Evolutionary conservation across 768 basidiomycete species (phyloP), one percentile per base, ranked within the genome.

Genomic region (Termitomyces bulborhizus): DNA sequence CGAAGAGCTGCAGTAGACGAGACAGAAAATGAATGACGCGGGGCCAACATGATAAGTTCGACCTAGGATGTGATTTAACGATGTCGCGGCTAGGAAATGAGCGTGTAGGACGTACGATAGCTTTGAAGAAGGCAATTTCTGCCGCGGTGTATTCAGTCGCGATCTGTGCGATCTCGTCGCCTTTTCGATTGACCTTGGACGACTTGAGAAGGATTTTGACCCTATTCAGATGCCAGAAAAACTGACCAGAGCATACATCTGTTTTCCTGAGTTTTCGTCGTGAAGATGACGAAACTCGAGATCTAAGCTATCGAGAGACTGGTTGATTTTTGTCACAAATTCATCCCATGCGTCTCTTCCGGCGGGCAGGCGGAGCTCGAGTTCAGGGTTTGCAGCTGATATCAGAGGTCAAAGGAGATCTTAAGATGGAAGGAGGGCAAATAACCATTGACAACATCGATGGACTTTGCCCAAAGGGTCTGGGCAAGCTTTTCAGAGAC

Each of bases 41-140:
- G 83, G 6, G 92, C 89, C 16, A 86, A 75, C 80, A 94, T 87
- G 62, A 96, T 93, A 69, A 88, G 86, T 63, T 93, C 89, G 40
- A 95, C 78, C 93, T 95, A 40, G 49, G 61, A 29, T 50, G n/a
- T 39, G 26, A 5, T 6, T 27, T n/a, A 6, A 24, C 21, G 7
- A 43, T 32, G 21, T 21, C 34, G 31, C 21, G 32, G 13, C 16
- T 12, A 41, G 26, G 3, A 24, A 24, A 21, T 24, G 16, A 43
- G 11, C 11, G 7, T 6, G n/a, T 3, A 43, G 13, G 41, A 71
- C 86, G 56, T 64, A 92, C 93, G 56, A 94, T 74, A 4, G 83
- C 83, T 71, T 86, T 92, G 77, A 93, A 94, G 71, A 83, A 94
- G 0, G 83, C 76, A 50, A 94, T 93, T 68, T 96, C 93, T 32